Evolutionary conservation across 768 basidiomycete genomes (phyloP), one percentile per base, ranked within the genome.

Genomic region (Agaricus subrufescens): DNA sequence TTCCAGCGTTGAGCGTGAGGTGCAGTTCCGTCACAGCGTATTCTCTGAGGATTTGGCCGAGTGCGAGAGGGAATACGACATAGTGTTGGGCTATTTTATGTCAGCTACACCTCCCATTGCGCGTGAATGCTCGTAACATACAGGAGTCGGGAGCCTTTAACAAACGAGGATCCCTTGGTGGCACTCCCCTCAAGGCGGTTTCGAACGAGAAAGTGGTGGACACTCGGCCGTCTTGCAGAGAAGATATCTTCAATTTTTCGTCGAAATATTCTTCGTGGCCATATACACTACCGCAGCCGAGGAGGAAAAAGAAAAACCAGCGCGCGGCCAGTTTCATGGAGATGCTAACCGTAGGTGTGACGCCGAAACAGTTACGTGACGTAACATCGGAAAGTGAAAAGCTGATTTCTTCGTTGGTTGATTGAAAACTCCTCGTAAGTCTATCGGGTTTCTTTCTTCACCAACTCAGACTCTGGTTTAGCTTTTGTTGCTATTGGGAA

Each of bases 21-120:
- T 95, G 91, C 23, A 98, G 77, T 61, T 96, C 92, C 0, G 92
- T 86, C 25, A 96, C 84, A 1, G 87, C 84, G 67, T 95, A 90
- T 68, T 89, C 83, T 54, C 87, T 84, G 19, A 98, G 75, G 38
- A 98, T 87, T 65, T 96, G 89, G 3, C 94, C 89, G 15, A 98
- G 76, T 2, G 88, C 79, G 14, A 96, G 80, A 0, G 96, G 94
- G 59, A 97, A 92, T 12, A 97, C 68, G 3, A 82, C 85, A 62
- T 94, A 94, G 63, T 97, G 94, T 69, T 91, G 91, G 43, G 84
- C 90, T 92, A 58, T 43, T 45, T 9, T 45, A 40, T 4, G 46
- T n/a, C 29, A 50, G 45, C 6, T 19, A 19, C 19, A 19, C 19
- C 43, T n/a, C 46, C 9, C 6, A n/a, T 34, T 15, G 1, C 47